These are phyloP conservation scores for Stylonectria norvegica DNA, from an alignment of 2,329 filamentous ascomycete species.

Conservation along the genomic window DNA sequence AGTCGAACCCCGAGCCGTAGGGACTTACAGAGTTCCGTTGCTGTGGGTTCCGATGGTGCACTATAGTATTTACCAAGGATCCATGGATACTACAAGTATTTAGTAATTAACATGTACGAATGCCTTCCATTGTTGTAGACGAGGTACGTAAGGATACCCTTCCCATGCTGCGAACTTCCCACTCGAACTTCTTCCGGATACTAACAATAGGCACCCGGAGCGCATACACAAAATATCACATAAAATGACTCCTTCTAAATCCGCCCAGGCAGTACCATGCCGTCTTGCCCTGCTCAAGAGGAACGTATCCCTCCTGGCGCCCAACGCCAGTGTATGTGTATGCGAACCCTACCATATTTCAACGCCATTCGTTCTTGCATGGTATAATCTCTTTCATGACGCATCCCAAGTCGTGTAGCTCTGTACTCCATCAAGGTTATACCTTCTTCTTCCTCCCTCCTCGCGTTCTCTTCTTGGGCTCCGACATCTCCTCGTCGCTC, in stretches of 20 bases:
- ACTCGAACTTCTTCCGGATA: no score
- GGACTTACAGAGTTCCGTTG: no score
- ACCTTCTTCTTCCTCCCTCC: constrained; percentile 51
- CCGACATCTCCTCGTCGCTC: constrained; percentile 47
- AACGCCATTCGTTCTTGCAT: constrained; percentile 24
- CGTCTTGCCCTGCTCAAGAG: constrained; percentile 2
- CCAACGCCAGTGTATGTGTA: constrained; percentile 24
- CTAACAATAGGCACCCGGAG: not conserved
- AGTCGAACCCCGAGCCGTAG: no score
- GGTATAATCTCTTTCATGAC: constrained; percentile 27
- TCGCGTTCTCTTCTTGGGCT: constrained; percentile 46
- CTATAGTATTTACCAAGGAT: no score
- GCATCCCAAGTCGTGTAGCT: constrained; percentile 5
- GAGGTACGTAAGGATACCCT: no score
- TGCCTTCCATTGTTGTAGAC: no score
- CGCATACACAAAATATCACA: not conserved
- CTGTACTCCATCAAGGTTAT: constrained; percentile 10
- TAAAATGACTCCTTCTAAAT: not conserved
- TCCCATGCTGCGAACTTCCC: no score
- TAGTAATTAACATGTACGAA: no score
- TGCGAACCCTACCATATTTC: constrained; percentile 16
- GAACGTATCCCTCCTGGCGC: constrained; percentile 15
- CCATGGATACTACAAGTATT: no score
- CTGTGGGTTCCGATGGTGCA: no score
- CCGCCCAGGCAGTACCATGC: not conserved